Evolutionary conservation across 257 asterid species (phyloP), one percentile per base, ranked within the genome.

Genomic region (Przewalskia tangutica): DNA sequence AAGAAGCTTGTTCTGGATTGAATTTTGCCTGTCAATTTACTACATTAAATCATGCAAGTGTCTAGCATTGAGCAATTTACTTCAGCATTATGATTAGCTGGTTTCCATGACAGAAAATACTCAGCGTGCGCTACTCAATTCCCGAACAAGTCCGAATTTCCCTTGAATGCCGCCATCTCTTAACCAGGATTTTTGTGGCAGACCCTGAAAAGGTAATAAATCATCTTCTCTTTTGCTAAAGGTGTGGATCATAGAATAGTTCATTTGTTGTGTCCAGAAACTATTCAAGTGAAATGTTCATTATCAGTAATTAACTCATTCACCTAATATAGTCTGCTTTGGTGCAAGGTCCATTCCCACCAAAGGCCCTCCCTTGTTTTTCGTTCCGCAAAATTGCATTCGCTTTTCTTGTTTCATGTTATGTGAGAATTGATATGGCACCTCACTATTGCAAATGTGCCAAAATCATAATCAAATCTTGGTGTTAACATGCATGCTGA

Each of bases 111-210:
- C 90, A 88, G 90, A 82, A 84, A 82, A 88, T 88, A 84, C 85
- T 88, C 48, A 73, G 84, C 3, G 86, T 78, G 13, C 87, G 81
- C 36, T 88, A 85, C 83, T 84, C 90, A 32, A 46, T 88, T 60
- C 90, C 90, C 2, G 86, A 88, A 54, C 48, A 80, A 53, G 83
- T 88, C 32, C 84, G 62, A 34, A 79, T 88, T 63, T 82, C 90
- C 17, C 20, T 80, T 17, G 90, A 88, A 64, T 88, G 90, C 67
- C 82, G 59, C 5, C 89, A 85, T 66, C 89, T 88, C 54, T 67
- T 88, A 44, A 77, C 86, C 40, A 85, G 81, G 71, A 85, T 88
- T 20, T 88, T 88, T 32, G 89, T 85, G 82, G 89, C 90, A 16
- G 80, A 50, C 82, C 89, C 90, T 12, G 90, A 85, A 70, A 84